Percentiles rank a stretch among this genome's conserved stretches.
Evolutionary conservation across 2,329 filamentous ascomycete genomes (phyloP).

Genomic region (Colletotrichum godetiae): DNA sequence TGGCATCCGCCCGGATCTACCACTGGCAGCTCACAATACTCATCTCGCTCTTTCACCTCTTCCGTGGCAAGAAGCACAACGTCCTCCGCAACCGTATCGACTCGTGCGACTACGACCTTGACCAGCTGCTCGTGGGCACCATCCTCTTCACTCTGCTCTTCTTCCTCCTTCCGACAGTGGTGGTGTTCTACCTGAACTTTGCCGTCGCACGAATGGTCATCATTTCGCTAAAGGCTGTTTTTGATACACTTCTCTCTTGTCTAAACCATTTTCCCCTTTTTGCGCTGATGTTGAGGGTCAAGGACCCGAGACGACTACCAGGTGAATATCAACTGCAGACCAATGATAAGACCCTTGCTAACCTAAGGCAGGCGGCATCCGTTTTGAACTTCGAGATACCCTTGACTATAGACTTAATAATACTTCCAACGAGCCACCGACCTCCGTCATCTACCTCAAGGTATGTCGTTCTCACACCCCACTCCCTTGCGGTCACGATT

Average conservation of each 20-base stretch:
- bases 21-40: constrained; percentile 99
- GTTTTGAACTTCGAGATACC: constrained; percentile 88
- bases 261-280: constrained; percentile 98
- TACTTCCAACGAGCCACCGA: constrained; percentile 64
- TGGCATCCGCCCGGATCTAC: constrained; percentile 95
- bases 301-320: constrained; percentile 90
- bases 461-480: constrained; percentile 55
- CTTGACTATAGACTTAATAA: constrained; percentile 59
- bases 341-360: constrained; percentile 58
- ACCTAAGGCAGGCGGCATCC: constrained; percentile 74
- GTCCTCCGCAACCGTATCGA: constrained; percentile 97
- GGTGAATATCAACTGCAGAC: constrained; percentile 59
- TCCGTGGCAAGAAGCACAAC: constrained; percentile 97
- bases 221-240: constrained; percentile 88
- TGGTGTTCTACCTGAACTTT: constrained; percentile 97
- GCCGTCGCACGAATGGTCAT: constrained; percentile 94
- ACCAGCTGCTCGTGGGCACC: constrained; percentile 94
- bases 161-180: constrained; percentile 92
- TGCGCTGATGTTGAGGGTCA: constrained; percentile 93
- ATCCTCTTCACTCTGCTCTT: constrained; percentile 96
- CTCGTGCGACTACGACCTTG: constrained; percentile 97
- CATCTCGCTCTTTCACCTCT: constrained; percentile 97
- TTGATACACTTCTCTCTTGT: constrained; percentile 93
- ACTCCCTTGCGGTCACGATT: background rate
- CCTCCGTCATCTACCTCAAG: constrained; percentile 88